Evolutionary conservation across 2,329 filamentous ascomycete species (phyloP), one percentile per base, ranked within the genome.

Genomic region (Alternaria atra): DNA sequence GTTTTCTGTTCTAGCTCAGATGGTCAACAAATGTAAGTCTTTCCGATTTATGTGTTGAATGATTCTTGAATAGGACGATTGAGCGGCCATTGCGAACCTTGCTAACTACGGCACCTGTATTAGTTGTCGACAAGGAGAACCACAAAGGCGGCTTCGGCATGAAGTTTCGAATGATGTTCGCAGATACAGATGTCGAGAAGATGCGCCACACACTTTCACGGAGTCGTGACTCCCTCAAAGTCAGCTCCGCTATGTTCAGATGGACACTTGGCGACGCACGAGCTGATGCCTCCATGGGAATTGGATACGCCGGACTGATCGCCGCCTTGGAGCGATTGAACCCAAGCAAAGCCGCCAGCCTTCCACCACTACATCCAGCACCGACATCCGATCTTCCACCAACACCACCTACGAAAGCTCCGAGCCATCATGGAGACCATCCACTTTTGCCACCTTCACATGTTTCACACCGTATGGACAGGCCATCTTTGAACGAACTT

Each of bases 271-370:
- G 87, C 30, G 74, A 77, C 25, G 82, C 83, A 20, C 86, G 84
- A 71, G 84, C 86, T 15, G 87, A 90, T 65, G 84, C 84, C 15
- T 84, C 87, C 12, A 83, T 87, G 42, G 87, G 88, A 17, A 89
- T 90, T 46, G 89, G 89, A 43, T 91, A 90, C 70, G 88, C 88
- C 1, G 88, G 88, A 5, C 82, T 91, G 7, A 85, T 87, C 1
- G 88, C 89, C 9, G 89, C 89, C 3, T 82, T 91, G 10, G 86
- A 89, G 44, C 81, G 84, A 56, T 77, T 87, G 63, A 77, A 70
- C 60, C 77, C 65, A 58, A 61, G 64, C 63, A 69, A 76, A 64
- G 56, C 72, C 25, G 29, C 58, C 13, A 67, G 58, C 55, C 63
- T 62, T 40, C 69, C 62, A 61, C 67, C 46, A 61, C 70, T 67